Percentiles rank a stretch among this genome's conserved stretches.
Conservation (phyloP, 2,329 filamentous ascomycete genomes). For the Cladobotryum protrusum region DNA sequence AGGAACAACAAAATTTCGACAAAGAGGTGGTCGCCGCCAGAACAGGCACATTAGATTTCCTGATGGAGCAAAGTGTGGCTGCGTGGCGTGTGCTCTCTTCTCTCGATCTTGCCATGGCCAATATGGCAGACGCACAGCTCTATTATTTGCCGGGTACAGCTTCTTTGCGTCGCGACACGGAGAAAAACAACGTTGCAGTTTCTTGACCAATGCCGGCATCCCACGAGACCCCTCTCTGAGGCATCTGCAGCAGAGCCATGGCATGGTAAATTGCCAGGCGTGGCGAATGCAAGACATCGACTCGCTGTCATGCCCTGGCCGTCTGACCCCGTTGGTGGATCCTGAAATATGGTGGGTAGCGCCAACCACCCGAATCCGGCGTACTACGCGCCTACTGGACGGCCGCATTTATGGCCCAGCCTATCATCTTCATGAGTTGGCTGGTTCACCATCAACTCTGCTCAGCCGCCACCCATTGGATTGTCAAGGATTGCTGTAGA, state of each 20-base stretch:
- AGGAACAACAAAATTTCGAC: background rate
- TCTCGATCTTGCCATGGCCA: background rate
- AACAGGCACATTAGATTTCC: background rate
- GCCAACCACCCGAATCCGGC: slow-evolving; percentile 29
- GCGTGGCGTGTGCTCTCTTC: background rate
- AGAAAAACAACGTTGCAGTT: slow-evolving; percentile 7
- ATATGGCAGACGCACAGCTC: background rate
- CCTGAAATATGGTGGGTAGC: slow-evolving; percentile 30
- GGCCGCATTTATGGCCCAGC: slow-evolving; percentile 22
- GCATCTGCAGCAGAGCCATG: slow-evolving; percentile 23
- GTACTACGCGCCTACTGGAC: slow-evolving; percentile 32
- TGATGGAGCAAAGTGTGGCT: background rate
- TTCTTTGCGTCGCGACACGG: background rate
- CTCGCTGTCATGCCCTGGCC: slow-evolving; percentile 32
- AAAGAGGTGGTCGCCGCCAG: background rate
- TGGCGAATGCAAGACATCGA: slow-evolving; percentile 35
- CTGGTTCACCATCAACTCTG: slow-evolving; percentile 18
- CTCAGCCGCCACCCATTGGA: slow-evolving; percentile 16
- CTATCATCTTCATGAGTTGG: slow-evolving; percentile 22
- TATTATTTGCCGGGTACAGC: background rate
- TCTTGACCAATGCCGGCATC: slow-evolving; percentile 27
- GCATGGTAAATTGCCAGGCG: slow-evolving; percentile 4
- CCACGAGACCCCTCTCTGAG: slow-evolving; percentile 23
- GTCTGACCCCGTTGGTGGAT: slow-evolving; percentile 32
- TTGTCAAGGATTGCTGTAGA: slow-evolving; percentile 10